A percentile compares a stretch with the other conserved stretches of the same genome.
Evolutionary conservation across 106 monocot genomes (phyloP).

Genomic region (Hemerocallis citrina): DNA sequence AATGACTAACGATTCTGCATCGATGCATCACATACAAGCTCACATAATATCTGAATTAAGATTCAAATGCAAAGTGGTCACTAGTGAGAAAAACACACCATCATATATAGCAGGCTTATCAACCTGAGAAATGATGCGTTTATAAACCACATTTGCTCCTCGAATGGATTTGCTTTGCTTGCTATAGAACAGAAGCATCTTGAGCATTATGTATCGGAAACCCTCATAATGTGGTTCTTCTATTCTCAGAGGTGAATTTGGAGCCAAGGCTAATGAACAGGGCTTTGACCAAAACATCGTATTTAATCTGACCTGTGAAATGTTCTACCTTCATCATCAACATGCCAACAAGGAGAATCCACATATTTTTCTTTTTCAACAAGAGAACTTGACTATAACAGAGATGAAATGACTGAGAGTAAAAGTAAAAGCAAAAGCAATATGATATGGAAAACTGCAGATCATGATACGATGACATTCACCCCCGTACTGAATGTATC

Average conservation of each 20-base stretch:
- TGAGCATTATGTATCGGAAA: constrained; percentile 49
- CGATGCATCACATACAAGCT: neutral
- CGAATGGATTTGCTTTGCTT: constrained; percentile 87
- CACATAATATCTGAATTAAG: neutral
- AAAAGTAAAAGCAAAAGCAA: neutral
- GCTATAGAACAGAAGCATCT: constrained; percentile 79
- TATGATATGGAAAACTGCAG: neutral
- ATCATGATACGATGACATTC: neutral
- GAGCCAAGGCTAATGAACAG: constrained; percentile 62
- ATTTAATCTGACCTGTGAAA: constrained; percentile 53
- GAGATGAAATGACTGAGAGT: neutral
- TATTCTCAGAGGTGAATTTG: constrained; percentile 63
- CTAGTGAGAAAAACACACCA: constrained; percentile 33
- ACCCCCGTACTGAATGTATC: no score
- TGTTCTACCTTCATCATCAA: constrained; percentile 1
- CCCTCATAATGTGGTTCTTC: constrained; percentile 83
- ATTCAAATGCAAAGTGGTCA: neutral
- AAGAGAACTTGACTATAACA: neutral
- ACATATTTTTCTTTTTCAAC: neutral
- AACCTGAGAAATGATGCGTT: constrained; percentile 62
- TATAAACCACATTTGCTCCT: constrained; percentile 86
- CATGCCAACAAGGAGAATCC: neutral
- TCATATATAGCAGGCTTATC: constrained; percentile 81
- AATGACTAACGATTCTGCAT: neutral
- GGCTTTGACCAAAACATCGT: constrained; percentile 85